Conservation (phyloP, 441 rosid genomes). For the Pelargonium australe region DNA sequence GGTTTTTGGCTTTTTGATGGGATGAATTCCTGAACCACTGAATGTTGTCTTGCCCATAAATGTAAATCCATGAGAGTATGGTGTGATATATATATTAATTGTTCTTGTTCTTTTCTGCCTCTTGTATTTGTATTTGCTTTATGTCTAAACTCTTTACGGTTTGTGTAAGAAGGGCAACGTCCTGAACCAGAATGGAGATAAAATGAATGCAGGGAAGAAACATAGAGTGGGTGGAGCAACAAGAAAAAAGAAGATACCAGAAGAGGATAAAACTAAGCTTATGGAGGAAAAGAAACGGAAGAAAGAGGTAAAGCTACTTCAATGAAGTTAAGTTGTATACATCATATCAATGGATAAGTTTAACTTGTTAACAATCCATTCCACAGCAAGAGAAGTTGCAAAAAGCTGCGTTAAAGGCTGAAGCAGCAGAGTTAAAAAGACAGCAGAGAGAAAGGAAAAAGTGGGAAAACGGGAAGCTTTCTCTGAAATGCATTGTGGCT, state of each 20-base stretch:
- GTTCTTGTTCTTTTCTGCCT: not conserved
- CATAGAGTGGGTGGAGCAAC: slow-evolving; percentile 28
- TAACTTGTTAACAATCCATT: slow-evolving; percentile 23
- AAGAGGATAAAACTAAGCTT: slow-evolving; percentile 47
- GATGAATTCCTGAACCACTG: not conserved
- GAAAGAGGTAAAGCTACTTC: slow-evolving; percentile 52
- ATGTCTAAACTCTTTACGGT: not conserved
- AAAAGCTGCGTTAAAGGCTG: slow-evolving; percentile 76
- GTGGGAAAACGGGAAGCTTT: slow-evolving; percentile 92
- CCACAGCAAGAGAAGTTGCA: slow-evolving; percentile 76
- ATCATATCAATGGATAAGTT: slow-evolving; percentile 9
- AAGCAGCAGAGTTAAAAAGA: slow-evolving; percentile 67
- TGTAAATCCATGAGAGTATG: not conserved
- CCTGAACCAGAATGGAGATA: slow-evolving; percentile 22
- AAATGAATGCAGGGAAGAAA: slow-evolving; percentile 28
- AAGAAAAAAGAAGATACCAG: slow-evolving; percentile 42
- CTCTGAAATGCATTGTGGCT: slow-evolving; percentile 76
- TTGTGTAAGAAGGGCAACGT: slow-evolving; percentile 3
- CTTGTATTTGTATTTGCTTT: slow-evolving; percentile 6
- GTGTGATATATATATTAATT: not conserved
- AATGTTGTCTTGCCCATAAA: not conserved
- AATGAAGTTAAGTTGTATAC: slow-evolving; percentile 10
- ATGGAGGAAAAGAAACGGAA: slow-evolving; percentile 74
- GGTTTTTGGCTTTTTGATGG: not conserved
- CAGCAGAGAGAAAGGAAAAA: slow-evolving; percentile 71